Conservation (phyloP, 768 basidiomycete species). For the Clitopilus hobsonii region DNA sequence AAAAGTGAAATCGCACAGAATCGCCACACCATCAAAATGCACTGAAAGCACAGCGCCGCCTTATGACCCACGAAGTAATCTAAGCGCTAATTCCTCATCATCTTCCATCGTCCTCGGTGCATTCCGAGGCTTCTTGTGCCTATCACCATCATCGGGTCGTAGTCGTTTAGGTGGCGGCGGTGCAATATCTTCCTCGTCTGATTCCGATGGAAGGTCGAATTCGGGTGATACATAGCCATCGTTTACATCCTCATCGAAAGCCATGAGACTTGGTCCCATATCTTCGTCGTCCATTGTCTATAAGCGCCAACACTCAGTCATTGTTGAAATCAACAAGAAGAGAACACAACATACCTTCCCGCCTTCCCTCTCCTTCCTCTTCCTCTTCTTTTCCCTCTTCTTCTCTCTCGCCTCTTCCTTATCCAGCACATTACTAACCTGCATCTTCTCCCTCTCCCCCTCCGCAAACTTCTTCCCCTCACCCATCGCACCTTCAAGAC, state of each 20-base stretch:
- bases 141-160: neutral
- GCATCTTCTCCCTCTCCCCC: conserved; percentile 70
- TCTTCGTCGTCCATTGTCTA: conserved; percentile 1
- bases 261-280: neutral
- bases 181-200: conserved; percentile 27
- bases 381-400: conserved; percentile 88
- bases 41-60: neutral
- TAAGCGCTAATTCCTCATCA: conserved; percentile 56
- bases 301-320: conserved; percentile 13
- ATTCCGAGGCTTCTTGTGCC: conserved; percentile 10
- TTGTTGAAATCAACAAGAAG: neutral
- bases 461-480: conserved; percentile 69
- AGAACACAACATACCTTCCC: conserved; percentile 31
- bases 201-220: conserved; percentile 45
- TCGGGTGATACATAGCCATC: conserved; percentile 73
- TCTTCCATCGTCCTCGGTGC: conserved; percentile 23
- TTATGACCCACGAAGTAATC: conserved; percentile 37
- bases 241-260: conserved; percentile 25
- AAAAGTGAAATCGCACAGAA: no score
- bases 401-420: conserved; percentile 83
- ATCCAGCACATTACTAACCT: conserved; percentile 65
- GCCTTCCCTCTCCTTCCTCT: conserved; percentile 76
- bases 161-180: conserved; percentile 24
- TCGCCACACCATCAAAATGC: no score
- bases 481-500: conserved; percentile 57